Evolutionary conservation across 1,284 basidiomycete genomes (phyloP), one percentile per base, ranked within the genome.

Genomic region (Tilletia horrida): DNA sequence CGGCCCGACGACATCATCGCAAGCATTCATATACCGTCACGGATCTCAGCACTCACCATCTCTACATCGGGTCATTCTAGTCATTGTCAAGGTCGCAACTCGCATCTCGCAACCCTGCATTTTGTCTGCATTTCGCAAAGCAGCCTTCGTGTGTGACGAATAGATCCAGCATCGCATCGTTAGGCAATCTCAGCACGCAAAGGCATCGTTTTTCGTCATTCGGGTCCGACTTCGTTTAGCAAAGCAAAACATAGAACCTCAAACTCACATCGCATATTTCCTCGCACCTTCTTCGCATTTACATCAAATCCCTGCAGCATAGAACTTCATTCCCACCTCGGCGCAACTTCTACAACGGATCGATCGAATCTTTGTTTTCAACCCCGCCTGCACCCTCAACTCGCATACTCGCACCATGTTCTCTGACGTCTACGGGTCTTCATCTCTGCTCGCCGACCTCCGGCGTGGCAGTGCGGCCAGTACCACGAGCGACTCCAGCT

Each of bases 141-240:
- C 35, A 40, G 35, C 35, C 11, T 23, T 52, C 50, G 50, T 27
- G 14, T 25, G 50, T 27, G 27, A 52, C 50, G 50, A 27, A 52
- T 52, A 21, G 50, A 27, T 23, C 18, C 23, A 52, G 50, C 50
- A 52, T 52, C 50, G 50, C 50, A 52, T 52, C 50, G 50, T 52
- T 27, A 25, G 14, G 50, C 50, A 52, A 25, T 52, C 13, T 52
- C 47, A 21, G 13, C 23, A 14, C 47, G n/a, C n/a, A 25, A 25
- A 16, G 23, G 50, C 27, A 52, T 52, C 23, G 35, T 40, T 52
- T 21, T 25, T 52, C 16, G 11, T 27, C 50, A 27, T 2, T 27
- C 50, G 21, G 50, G 23, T 6, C 25, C 50, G 21, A 8, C 50
- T 25, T 52, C 50, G 50, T 52, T n/a, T 21, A 52, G 50, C 27